Base-by-base conservation (phyloP, 208 protist species). In the Lotmaria passim region DNA sequence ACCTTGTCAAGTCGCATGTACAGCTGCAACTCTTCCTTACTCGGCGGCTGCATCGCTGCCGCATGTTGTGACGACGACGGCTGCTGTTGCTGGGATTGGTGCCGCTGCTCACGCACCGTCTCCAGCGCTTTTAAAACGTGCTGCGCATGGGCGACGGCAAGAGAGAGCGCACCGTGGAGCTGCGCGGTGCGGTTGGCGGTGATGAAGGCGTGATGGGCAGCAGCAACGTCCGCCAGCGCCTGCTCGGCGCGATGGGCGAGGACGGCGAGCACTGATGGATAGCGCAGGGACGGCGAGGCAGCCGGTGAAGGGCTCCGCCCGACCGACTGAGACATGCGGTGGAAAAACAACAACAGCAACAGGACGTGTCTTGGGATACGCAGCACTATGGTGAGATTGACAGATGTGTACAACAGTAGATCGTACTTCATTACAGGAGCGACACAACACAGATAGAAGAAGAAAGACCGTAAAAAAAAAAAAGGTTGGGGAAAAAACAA, bases 121-220 rank as follows among this genome's bases (percentile, higher is more conserved):
- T 83, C 69, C 21, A 91, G 62, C n/a, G 80, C 44, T 17, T 55
- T 62, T 24, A 76, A 39, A 3, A 87, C 47, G 17, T 74, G 79
- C 48, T 91, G 83, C 7, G 78, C 79, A 34, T 85, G 65, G n/a
- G 77, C 57, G 3, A 86, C 66, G 47, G 82, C 74, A 15, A 91
- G 57, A 3, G 79, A 63, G 8, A 92, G 78, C 1, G 82, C 85
- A 10, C 82, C 81, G 58, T 91, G 84, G 19, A 63, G 69, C n/a
- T 44, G 69, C 14, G 59, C 43, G 41, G 23, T 78, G 38, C 75
- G 79, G 24, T 33, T 67, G 5, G 75, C n/a, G n/a, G n/a, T 56
- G 10, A 71, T 52, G n/a, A 85, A 68, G 23, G 68, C 69, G 31
- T 62, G 73, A 43, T 82, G 78, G 5, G 84, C 53, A 2, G 70